phyloP scores from a whole-genome alignment of 2,329 filamentous ascomycete genomes.

The Claviceps capensis region DNA sequence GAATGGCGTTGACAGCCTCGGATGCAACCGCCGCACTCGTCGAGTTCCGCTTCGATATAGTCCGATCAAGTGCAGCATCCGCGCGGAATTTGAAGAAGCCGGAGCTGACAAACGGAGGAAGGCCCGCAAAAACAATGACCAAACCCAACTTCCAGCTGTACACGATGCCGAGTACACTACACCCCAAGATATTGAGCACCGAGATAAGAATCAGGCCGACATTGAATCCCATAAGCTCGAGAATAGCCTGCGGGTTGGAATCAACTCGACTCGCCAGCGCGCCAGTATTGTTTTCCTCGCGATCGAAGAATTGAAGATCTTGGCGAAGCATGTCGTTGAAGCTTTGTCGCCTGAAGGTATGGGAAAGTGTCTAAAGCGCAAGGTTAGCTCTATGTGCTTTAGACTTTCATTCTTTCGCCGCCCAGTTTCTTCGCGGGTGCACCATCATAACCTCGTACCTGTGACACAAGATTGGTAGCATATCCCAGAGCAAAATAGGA shows the following conservation, averaged over 20 bases:
- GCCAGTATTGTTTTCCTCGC: slow-evolving; percentile 25
- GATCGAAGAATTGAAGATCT: slow-evolving; percentile 29
- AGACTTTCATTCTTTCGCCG: neutral
- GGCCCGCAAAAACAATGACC: slow-evolving; percentile 29
- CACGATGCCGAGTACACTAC: slow-evolving; percentile 28
- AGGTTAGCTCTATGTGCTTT: neutral
- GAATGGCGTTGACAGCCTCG: slow-evolving; percentile 25
- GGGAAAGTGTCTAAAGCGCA: slow-evolving; percentile 7
- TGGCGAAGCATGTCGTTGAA: slow-evolving; percentile 22
- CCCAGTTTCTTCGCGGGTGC: neutral
- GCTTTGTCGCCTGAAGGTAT: slow-evolving; percentile 18
- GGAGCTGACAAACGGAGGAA: slow-evolving; percentile 22
- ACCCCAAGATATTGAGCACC: slow-evolving; percentile 22
- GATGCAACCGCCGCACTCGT: slow-evolving; percentile 29
- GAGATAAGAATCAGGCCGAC: slow-evolving; percentile 25
- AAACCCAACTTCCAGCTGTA: slow-evolving; percentile 35
- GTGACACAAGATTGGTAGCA: slow-evolving; percentile 19
- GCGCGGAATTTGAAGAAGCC: slow-evolving; percentile 26
- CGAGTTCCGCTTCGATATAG: slow-evolving; percentile 20
- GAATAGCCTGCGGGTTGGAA: slow-evolving; percentile 23
- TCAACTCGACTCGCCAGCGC: slow-evolving; percentile 22
- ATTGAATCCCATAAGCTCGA: slow-evolving; percentile 30
- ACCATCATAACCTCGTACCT: slow-evolving; percentile 7
- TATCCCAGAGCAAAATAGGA: slow-evolving; percentile 28
- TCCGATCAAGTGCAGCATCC: slow-evolving; percentile 25